A percentile compares a stretch with the other conserved stretches of the same genome.
These are phyloP conservation scores for Chamaenerion angustifolium DNA, from an alignment of 345 rosid genomes.

Conservation along the genomic window DNA sequence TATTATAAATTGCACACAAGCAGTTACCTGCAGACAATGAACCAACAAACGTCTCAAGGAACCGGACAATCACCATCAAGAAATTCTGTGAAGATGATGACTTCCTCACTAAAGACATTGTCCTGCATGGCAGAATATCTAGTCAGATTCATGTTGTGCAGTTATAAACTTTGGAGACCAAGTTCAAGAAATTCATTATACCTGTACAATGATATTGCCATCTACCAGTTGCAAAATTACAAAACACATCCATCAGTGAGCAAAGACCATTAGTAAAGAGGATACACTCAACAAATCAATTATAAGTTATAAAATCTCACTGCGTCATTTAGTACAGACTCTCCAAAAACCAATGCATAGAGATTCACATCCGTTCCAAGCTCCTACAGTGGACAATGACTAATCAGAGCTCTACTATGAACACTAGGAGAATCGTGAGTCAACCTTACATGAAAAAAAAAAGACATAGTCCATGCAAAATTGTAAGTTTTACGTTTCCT, in stretches of 20 bases:
- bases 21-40: conserved; percentile 90
- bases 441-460: conserved; percentile 8
- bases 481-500: no score
- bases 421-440: conserved; percentile 8
- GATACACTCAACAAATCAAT: conserved; percentile 9
- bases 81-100: conserved; percentile 57
- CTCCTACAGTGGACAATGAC: conserved; percentile 39
- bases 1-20: neutral
- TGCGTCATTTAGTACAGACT: conserved; percentile 95
- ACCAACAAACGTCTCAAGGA: conserved; percentile 95
- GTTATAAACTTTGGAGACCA: neutral
- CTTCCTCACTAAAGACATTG: conserved; percentile 89
- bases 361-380: conserved; percentile 90
- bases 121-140: conserved; percentile 39
- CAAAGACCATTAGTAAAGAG: conserved; percentile 3
- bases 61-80: conserved; percentile 71
- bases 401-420: neutral
- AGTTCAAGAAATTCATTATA: conserved; percentile 15
- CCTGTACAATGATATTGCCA: conserved; percentile 98
- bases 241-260: conserved; percentile 6
- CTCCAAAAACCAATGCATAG: conserved; percentile 96
- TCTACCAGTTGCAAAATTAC: conserved; percentile 30
- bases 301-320: conserved; percentile 30
- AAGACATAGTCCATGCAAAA: neutral
- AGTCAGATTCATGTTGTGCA: neutral